Evolutionary conservation across 2,329 filamentous ascomycete species (phyloP), one percentile per base, ranked within the genome.

Genomic region (Fusarium kyushuense): DNA sequence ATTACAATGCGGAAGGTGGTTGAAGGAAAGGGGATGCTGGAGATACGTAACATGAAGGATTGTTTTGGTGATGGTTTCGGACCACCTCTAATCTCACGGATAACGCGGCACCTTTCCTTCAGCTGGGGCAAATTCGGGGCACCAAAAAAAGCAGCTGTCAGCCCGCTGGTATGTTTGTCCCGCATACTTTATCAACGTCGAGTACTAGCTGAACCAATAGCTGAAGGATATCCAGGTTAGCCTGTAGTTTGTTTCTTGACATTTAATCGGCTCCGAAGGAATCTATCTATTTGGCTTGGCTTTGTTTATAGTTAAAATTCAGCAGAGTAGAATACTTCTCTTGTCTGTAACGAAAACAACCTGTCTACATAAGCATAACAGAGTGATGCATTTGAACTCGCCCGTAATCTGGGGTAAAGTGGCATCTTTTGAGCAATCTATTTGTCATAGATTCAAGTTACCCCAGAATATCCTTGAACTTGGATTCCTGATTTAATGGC

Each of bases 391-490:
- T 29, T 21, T 25, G 14, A 21, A 45, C n/a, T 48, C 43, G 29
- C 13, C 21, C 9, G 23, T n/a, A 59, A 48, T 64, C 61, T 43
- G 61, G 61, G 62, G 62, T 65, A 65, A 45, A 65, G 43, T 54
- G 23, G 42, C 45, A 45, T 65, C n/a, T 42, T 53, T 38, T 54
- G 61, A 54, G 47, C 36, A 65, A 65, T 53, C 61, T 59, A 65
- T 65, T 65, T 65, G 62, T 64, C 61, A 64, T 64, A 65, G 61
- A 65, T 64, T 64, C 60, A 43, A 36, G 10, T 63, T 35, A 65
- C 61, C 62, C 61, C 62, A 30, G 54, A 54, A 47, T 63, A 51
- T 65, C 54, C 60, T 13, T 58, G 52, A 30, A 30, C 12, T n/a
- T 30, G 27, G n/a, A 29, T 51, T 51, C 38, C 47, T 55, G 54